Evolutionary conservation across 768 basidiomycete genomes (phyloP), one percentile per base, ranked within the genome.

Genomic region (Pholiota conissans): DNA sequence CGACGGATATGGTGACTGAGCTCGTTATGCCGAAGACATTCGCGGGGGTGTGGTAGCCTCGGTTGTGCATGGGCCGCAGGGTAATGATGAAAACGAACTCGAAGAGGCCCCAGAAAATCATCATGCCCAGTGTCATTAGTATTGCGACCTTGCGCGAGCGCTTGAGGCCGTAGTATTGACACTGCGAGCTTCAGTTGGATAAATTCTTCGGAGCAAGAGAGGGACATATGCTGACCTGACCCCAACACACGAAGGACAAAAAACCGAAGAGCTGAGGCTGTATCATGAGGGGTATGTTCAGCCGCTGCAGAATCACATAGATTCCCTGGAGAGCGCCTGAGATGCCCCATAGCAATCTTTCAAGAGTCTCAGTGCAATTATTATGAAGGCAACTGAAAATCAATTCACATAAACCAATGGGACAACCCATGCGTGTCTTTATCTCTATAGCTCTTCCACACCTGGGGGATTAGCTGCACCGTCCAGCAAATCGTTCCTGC

Each of bases 341-440:
- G 5, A 83, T 60, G 3, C 82, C 84, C 90, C 89, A 91, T 0
- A 86, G 63, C 0, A 87, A 67, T 34, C 85, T 87, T 34, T 24
- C 10, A n/a, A 14, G 51, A 14, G 40, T 52, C 34, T 24, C 7
- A 49, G 9, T 10, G 18, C 34, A 39, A 39, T 5, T 5, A 18
- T 39, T 39, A 39, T n/a, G n/a, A n/a, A 32, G 30, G 7, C 7
- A 32, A 32, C 30, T 32, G 13, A 32, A 32, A 32, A 6, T 3
- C 6, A 3, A 74, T 75, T 55, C 68, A 86, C 88, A 91, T 81
- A 29, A 93, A 78, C 69, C 73, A 82, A 13, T 76, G 80, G 1
- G 89, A 91, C 9, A 93, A 74, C 0, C 91, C 91, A 26, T 82
- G 76, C 0, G 87, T 89, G 22, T 82, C 83, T 64, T 91, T 87